Percentiles rank a stretch among this genome's conserved stretches.
phyloP scores from a whole-genome alignment of 2,329 filamentous ascomycete species.

The Clonostachys byssicola region DNA sequence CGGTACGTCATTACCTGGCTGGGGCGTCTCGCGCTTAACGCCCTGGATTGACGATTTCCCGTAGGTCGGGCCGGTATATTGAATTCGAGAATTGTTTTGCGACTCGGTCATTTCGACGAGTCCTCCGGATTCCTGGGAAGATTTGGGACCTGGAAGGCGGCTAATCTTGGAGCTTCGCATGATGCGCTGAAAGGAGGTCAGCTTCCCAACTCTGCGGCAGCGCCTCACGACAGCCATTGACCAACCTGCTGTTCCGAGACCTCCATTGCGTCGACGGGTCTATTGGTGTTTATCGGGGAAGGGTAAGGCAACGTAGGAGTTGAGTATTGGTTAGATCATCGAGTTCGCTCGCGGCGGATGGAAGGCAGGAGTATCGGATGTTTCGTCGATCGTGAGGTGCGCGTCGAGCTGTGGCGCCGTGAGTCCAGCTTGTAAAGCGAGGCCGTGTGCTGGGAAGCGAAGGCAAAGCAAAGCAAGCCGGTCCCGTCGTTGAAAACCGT shows the following conservation, averaged over 20 bases:
- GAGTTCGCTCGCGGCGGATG: background rate
- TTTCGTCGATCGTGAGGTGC: background rate
- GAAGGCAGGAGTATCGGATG: background rate
- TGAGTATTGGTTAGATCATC: background rate
- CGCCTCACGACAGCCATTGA: background rate
- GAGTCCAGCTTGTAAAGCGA: too few species aligned
- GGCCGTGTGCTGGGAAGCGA: too few species aligned
- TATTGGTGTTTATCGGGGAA: background rate
- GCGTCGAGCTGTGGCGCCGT: too few species aligned
- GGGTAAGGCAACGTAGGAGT: background rate
- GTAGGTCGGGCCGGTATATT: constrained; percentile 29
- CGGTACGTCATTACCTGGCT: constrained; percentile 31
- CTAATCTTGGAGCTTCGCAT: constrained; percentile 18
- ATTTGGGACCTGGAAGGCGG: constrained; percentile 10
- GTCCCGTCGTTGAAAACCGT: too few species aligned
- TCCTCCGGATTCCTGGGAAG: background rate
- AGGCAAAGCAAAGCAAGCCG: too few species aligned
- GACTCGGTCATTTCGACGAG: constrained; percentile 39
- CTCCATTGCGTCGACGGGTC: constrained; percentile 22
- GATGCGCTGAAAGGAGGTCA: constrained; percentile 8
- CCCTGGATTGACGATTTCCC: constrained; percentile 29
- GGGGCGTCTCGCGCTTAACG: constrained; percentile 46
- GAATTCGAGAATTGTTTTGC: constrained; percentile 52
- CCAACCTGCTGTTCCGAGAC: constrained; percentile 26
- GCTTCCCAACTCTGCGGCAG: background rate